Percentiles rank a stretch among this genome's conserved stretches.
Conservation (phyloP, 306 rosid species). For the Alnus rubra region DNA sequence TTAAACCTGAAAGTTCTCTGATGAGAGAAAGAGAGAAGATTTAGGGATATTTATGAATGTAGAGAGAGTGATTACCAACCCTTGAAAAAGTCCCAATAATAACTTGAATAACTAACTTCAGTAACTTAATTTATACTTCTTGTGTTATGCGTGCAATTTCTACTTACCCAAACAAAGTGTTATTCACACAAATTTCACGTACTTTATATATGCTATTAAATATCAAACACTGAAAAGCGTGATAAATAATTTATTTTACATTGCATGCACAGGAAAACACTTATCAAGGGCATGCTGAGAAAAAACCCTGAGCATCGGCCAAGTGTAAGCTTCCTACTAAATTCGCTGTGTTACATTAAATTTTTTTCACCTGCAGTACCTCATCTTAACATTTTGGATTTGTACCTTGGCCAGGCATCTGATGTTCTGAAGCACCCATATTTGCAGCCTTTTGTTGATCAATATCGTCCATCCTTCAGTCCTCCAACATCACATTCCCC, state of each 20-base stretch:
- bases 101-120: too few species aligned
- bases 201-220: constrained; percentile 5
- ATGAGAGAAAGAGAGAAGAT: not conserved
- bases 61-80: not conserved
- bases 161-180: not conserved
- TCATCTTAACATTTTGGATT: constrained; percentile 24
- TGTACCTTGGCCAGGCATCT: constrained; percentile 71
- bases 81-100: not conserved
- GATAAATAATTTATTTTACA: constrained; percentile 11
- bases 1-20: not conserved
- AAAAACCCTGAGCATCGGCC: constrained; percentile 97
- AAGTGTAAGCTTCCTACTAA: constrained; percentile 55
- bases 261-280: constrained; percentile 72
- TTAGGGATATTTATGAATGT: not conserved
- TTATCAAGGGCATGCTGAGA: constrained; percentile 96
- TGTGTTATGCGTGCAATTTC: too few species aligned
- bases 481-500: constrained; percentile 55
- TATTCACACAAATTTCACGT: not conserved
- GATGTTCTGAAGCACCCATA: constrained; percentile 94
- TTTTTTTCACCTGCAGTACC: constrained; percentile 11
- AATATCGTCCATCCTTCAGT: constrained; percentile 67
- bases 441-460: constrained; percentile 87
- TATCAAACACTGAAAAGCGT: constrained; percentile 24
- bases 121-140: too few species aligned
- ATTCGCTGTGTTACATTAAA: constrained; percentile 17